A percentile compares a stretch with the other conserved stretches of the same genome.
These are phyloP conservation scores for Orobanche coerulescens DNA, from an alignment of 257 asterid genomes.

Conservation along the genomic window DNA sequence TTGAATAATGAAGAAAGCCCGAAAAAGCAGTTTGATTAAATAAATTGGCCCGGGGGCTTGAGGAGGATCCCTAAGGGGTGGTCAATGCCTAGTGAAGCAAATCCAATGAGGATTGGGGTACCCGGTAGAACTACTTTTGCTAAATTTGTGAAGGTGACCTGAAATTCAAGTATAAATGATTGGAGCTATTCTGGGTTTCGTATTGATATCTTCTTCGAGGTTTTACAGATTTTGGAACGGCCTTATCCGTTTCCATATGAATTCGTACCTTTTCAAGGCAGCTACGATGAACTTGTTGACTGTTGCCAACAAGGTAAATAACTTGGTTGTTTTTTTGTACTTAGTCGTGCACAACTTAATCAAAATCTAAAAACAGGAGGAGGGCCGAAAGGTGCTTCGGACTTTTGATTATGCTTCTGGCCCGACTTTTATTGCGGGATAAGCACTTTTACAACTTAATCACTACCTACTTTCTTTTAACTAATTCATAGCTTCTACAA, in stretches of 20 bases:
- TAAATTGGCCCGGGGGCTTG: conserved; percentile 34
- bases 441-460: too few relatives aligned
- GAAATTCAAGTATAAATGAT: background rate
- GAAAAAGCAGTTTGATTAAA: conserved; percentile 18
- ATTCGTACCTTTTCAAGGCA: background rate
- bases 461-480: too few relatives aligned
- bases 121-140: conserved; percentile 20
- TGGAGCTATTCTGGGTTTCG: conserved; percentile 27
- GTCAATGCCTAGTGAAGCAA: conserved; percentile 23
- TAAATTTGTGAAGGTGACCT: conserved; percentile 28
- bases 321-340: too few relatives aligned
- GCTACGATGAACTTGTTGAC: background rate
- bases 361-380: too few relatives aligned
- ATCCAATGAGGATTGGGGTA: conserved; percentile 30
- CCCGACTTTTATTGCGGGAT: too few relatives aligned
- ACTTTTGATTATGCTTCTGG: too few relatives aligned
- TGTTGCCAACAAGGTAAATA: background rate
- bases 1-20: conserved; percentile 1
- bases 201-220: conserved; percentile 21
- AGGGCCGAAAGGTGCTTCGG: too few relatives aligned
- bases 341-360: too few relatives aligned
- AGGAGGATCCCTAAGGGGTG: conserved; percentile 31
- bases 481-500: too few relatives aligned
- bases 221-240: background rate
- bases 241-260: background rate